Base-by-base conservation (phyloP, 257 asterid genomes). In the Petunia secreta region DNA sequence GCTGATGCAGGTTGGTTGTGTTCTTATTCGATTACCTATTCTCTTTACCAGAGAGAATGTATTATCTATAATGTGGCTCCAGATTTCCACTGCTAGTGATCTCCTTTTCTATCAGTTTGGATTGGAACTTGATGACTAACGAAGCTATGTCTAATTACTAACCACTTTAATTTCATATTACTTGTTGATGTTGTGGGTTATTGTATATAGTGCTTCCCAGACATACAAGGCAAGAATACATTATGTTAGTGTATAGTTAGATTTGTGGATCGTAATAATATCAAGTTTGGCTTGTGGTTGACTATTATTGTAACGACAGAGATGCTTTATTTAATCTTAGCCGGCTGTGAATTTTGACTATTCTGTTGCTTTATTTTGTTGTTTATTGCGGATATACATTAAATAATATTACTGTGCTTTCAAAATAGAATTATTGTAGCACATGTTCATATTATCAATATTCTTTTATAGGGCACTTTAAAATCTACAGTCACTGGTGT, bases 401-500 rank as follows among this genome's bases (percentile, higher is more conserved):
- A 48, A 5, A 48, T 36, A 16, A 48, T 4, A 48, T 71, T 71
- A 34, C 46, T 11, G 44, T 50, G 25, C 60, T 71, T 34, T 34
- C 34, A 13, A 48, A 34, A 3, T 34, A 50, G 46, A 71, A 71
- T 14, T 71, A 71, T 48, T 38, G 50, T 71, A 4, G 77, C 43
- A 71, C 1, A 0, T 68, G 80, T 60, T 65, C 58, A 50, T 67
- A 68, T 74, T 66, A n/a, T 81, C 40, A 52, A 11, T 80, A 60
- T 79, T 77, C 36, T 60, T 84, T 84, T 76, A 55, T 87, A 96
- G 99, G 92, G 91, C 63, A 91, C 88, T 83, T 25, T 90, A 66
- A 96, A 96, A 89, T 90, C 98, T 77, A 89, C 91, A 11, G 98
- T 92, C 52, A 96, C 99, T 82, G 99, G 99, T 65, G 99, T 96